phyloP scores from a whole-genome alignment of 2,329 filamentous ascomycete genomes.

The Ophiocordyceps camponoti-leonardi region DNA sequence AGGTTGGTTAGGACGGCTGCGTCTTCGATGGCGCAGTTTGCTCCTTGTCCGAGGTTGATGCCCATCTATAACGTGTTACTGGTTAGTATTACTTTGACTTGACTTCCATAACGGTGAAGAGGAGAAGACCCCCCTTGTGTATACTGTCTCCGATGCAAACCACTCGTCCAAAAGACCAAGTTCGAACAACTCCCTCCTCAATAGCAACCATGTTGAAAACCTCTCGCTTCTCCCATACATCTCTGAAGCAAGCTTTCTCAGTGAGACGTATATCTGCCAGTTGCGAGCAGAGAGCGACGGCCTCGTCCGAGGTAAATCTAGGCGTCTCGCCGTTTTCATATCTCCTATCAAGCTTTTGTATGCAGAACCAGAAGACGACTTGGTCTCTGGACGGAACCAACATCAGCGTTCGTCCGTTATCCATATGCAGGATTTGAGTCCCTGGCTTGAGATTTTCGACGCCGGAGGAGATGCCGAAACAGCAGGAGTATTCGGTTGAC shows the following conservation, averaged over 20 bases:
- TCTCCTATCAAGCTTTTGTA: not conserved
- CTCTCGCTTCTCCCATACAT: not conserved
- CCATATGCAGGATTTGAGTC: not conserved
- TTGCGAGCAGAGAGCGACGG: not conserved
- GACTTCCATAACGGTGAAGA: not conserved
- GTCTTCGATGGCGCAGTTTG: slow-evolving; percentile 2
- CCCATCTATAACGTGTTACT: not conserved
- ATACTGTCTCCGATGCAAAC: slow-evolving; percentile 2
- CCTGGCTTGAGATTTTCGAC: slow-evolving; percentile 4
- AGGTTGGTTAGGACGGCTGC: not conserved
- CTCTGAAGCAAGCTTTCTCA: not conserved
- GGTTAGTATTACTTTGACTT: not conserved
- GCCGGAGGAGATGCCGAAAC: slow-evolving; percentile 17
- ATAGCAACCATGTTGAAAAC: not conserved
- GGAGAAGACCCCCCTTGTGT: not conserved
- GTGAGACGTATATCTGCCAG: not conserved
- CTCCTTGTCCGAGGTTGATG: slow-evolving; percentile 1
- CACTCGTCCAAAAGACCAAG: not conserved
- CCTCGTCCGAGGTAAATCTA: not conserved
- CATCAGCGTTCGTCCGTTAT: not conserved
- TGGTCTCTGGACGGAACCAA: not conserved
- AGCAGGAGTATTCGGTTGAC: slow-evolving; percentile 12
- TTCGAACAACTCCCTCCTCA: not conserved
- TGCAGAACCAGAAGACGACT: slow-evolving; percentile 1
- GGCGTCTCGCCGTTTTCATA: not conserved